Evolutionary conservation across 2,329 filamentous ascomycete genomes (phyloP).

Genomic region (Falciphora oryzae): DNA sequence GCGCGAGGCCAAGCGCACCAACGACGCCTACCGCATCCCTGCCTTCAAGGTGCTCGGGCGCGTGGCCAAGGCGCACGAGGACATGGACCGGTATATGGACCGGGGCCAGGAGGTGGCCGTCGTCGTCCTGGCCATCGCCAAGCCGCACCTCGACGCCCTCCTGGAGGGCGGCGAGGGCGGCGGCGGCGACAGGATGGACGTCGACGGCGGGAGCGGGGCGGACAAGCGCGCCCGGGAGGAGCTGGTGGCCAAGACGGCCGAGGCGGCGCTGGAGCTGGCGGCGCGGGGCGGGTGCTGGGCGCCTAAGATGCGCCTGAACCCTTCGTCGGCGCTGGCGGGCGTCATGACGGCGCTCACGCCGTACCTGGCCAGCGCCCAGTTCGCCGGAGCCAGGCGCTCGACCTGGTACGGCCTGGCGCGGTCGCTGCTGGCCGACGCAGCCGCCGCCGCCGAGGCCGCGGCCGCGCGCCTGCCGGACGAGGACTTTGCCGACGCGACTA

Average conservation of each 20-base stretch:
- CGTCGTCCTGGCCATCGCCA: conserved; percentile 60
- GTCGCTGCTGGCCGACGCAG: conserved; percentile 41
- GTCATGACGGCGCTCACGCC: conserved; percentile 35
- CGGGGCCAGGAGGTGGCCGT: conserved; percentile 43
- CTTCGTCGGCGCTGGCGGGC: conserved; percentile 31
- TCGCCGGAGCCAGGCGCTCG: conserved; percentile 39
- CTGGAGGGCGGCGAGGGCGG: conserved; percentile 33
- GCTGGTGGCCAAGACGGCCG: conserved; percentile 36
- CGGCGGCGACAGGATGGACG: conserved; percentile 56
- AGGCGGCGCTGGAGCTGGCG: conserved; percentile 45
- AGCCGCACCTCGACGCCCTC: conserved; percentile 54
- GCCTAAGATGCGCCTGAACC: conserved; percentile 28
- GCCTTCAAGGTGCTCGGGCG: conserved; percentile 68
- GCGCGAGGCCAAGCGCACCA: conserved; percentile 88
- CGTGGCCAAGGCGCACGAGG: conserved; percentile 65
- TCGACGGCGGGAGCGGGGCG: conserved; percentile 45
- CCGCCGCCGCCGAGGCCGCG: too few species aligned
- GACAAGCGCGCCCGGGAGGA: conserved; percentile 28
- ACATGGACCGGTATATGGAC: conserved; percentile 43
- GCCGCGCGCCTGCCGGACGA: too few species aligned
- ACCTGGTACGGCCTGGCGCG: conserved; percentile 46
- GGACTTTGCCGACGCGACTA: too few species aligned
- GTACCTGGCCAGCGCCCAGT: conserved; percentile 32
- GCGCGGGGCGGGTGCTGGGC: conserved; percentile 42
- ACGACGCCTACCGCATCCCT: conserved; percentile 73